Evolutionary conservation across 768 basidiomycete species (phyloP).

Genomic region (Lactifluus volemus): DNA sequence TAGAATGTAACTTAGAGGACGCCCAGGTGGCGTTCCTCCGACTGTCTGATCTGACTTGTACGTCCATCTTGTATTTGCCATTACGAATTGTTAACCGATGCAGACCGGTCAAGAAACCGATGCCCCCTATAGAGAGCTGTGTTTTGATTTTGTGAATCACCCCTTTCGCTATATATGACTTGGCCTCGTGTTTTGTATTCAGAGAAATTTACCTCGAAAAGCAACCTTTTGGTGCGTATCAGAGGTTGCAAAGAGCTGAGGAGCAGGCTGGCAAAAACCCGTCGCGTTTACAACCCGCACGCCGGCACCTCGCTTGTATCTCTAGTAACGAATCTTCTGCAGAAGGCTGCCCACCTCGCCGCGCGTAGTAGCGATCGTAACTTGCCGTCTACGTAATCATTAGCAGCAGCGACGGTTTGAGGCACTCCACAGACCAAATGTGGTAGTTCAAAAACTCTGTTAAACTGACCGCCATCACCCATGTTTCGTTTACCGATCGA

Average conservation of each 20-base stretch:
- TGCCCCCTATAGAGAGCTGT: not conserved
- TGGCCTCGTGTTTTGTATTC: slow-evolving; percentile 2
- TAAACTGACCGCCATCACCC: not conserved
- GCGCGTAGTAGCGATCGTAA: slow-evolving; percentile 14
- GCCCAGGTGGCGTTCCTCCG: not conserved
- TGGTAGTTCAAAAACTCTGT: slow-evolving; percentile 5
- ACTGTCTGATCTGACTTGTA: not conserved
- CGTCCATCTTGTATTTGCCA: not conserved
- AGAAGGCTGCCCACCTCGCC: slow-evolving; percentile 17
- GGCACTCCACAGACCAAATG: slow-evolving; percentile 4
- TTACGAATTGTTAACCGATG: not conserved
- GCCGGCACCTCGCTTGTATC: slow-evolving; percentile 7
- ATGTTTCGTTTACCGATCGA: slow-evolving; percentile 3
- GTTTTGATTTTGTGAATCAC: not conserved
- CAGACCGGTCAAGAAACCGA: not conserved
- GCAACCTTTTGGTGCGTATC: not conserved
- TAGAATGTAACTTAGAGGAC: slow-evolving; percentile 72
- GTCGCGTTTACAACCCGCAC: slow-evolving; percentile 2
- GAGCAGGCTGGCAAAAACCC: not conserved
- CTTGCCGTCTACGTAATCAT: slow-evolving; percentile 15
- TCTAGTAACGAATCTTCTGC: slow-evolving; percentile 13
- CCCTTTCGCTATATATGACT: no score
- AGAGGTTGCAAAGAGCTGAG: not conserved
- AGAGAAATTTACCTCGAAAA: not conserved
- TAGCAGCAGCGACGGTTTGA: slow-evolving; percentile 9